Percentiles rank a stretch among this genome's conserved stretches.
Evolutionary conservation across 2,329 filamentous ascomycete species (phyloP).

Genomic region (Fusarium paranaense): DNA sequence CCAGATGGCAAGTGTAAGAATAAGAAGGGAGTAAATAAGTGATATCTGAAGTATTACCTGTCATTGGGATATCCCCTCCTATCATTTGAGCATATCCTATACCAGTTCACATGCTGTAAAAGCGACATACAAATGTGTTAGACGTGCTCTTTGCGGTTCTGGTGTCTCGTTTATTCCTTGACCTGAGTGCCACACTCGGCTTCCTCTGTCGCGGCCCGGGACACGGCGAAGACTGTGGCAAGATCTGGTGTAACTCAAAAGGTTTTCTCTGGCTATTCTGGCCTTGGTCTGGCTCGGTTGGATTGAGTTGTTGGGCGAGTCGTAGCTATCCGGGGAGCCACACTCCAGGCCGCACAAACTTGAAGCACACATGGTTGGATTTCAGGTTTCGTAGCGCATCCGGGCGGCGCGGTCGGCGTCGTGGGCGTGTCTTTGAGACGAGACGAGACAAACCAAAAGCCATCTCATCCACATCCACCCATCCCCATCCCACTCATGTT

Average conservation of each 20-base stretch:
- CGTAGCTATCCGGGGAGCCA: constrained; percentile 2
- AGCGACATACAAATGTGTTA: not conserved
- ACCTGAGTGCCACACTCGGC: constrained; percentile 1
- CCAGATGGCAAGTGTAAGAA: not conserved
- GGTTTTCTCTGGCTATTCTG: constrained; percentile 7
- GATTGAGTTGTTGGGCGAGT: constrained; percentile 12
- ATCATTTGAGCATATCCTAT: not conserved
- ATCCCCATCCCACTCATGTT: constrained; percentile 4
- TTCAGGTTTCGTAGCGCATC: constrained; percentile 14
- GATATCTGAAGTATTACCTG: not conserved
- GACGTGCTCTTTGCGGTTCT: not conserved
- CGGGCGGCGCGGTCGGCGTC: constrained; percentile 6
- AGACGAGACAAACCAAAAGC: constrained; percentile 28
- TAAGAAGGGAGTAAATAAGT: not conserved
- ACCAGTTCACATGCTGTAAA: not conserved
- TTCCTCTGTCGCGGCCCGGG: constrained; percentile 1
- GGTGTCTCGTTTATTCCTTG: constrained; percentile 4
- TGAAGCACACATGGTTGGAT: constrained; percentile 14
- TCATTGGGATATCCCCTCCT: not conserved
- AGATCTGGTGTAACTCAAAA: constrained; percentile 5
- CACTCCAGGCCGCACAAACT: not conserved
- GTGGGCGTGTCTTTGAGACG: constrained; percentile 17
- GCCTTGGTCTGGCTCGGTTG: not conserved
- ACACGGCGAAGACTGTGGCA: constrained; percentile 11
- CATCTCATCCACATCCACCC: constrained; percentile 27